Evolutionary conservation across 768 basidiomycete genomes (phyloP), one percentile per base, ranked within the genome.

Genomic region (Mrakia blollopis): DNA sequence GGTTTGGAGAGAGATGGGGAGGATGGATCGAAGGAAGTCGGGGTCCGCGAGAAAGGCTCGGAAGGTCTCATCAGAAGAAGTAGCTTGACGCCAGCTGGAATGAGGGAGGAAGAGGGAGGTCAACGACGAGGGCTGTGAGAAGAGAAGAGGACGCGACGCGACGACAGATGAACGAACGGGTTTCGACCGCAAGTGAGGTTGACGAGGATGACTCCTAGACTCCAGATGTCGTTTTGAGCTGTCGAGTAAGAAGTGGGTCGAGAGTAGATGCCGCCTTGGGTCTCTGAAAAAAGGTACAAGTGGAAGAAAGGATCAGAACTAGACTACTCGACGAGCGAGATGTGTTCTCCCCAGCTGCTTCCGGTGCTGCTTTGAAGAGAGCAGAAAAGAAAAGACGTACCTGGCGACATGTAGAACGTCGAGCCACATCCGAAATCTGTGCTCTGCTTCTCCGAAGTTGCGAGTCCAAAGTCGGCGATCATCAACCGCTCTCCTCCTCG

Each of bases 161-260:
- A 63, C 16, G 47, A 25, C 25, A n/a, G 10, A 28, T 1, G 35
- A 5, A 57, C 30, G 54, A 37, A 39, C 35, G 74, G 62, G 44
- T 52, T 54, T 28, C 63, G 47, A 16, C 10, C 30, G 65, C 28
- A 60, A 44, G 37, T 21, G 11, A 69, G 30, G 67, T 41, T 57
- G 52, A 52, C 23, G 50, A 60, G 39, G 21, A 67, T 57, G 2
- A 75, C 93, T 47, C 94, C 96, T 61, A 98, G 86, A 10, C 94
- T 94, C 96, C 96, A 99, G 79, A 98, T 88, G 83, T 99, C 96
- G 84, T 97, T 98, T 82, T 88, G 89, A 80, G 89, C 87, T 9
- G 81, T 93, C 10, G 91, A 92, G 85, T 99, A 86, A 9, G 88
- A 80, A 28, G 83, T 79, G 5, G 70, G 70, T 28, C 83, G 80